Percentiles rank a stretch among this genome's conserved stretches.
Conservation (phyloP, 257 asterid genomes). For the Linderniella brevidens region DNA sequence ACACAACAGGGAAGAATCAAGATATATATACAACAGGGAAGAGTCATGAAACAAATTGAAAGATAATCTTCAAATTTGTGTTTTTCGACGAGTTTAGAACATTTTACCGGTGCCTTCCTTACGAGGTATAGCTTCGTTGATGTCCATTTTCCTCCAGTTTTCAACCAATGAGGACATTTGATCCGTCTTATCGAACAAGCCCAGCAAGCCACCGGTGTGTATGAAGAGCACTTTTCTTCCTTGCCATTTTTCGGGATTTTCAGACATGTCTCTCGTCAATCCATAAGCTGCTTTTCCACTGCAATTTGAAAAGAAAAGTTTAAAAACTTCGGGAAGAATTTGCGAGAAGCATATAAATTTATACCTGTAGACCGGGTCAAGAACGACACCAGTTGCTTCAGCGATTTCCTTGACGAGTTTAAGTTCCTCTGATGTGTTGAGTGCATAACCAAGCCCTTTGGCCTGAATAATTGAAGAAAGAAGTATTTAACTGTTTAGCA, state of each 20-base stretch:
- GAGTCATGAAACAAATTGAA: too few species aligned
- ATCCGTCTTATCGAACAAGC: constrained; percentile 66
- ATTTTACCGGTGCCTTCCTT: constrained; percentile 77
- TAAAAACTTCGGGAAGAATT: neutral
- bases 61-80: neutral
- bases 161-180: constrained; percentile 46
- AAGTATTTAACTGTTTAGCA: neutral
- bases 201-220: constrained; percentile 88
- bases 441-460: constrained; percentile 94
- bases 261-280: constrained; percentile 68
- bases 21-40: too few species aligned
- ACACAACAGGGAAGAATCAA: too few species aligned
- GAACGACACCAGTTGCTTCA: constrained; percentile 73
- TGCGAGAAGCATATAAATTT: constrained; percentile 1
- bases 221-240: constrained; percentile 75
- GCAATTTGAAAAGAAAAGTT: constrained; percentile 7
- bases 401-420: constrained; percentile 71
- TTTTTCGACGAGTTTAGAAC: constrained; percentile 24
- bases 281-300: constrained; percentile 84
- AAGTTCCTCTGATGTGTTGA: constrained; percentile 75
- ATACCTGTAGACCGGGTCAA: constrained; percentile 95
- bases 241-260: constrained; percentile 72
- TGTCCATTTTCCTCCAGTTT: constrained; percentile 68
- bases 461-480: constrained; percentile 29
- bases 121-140: constrained; percentile 39